A percentile compares a stretch with the other conserved stretches of the same genome.
Evolutionary conservation across 2,329 filamentous ascomycete genomes (phyloP).

Genomic region (Pseudomassariella vexata): DNA sequence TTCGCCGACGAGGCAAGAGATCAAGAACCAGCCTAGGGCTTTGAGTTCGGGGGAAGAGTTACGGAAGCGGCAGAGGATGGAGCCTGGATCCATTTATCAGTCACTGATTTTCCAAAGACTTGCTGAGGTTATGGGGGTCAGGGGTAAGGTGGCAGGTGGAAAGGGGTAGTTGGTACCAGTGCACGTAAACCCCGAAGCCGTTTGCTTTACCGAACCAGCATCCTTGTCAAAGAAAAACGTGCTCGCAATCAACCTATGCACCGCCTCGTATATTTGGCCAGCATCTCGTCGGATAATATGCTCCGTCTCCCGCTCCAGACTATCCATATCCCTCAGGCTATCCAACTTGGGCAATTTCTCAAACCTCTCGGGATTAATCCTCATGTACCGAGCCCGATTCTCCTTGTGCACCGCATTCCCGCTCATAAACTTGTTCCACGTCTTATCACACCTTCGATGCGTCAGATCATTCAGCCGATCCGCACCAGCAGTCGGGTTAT

Average conservation of each 20-base stretch:
- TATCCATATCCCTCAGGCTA: slow-evolving; percentile 19
- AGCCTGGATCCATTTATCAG: no score
- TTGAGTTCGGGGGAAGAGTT: slow-evolving; percentile 20
- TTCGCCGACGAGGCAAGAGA: slow-evolving; percentile 21
- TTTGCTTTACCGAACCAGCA: slow-evolving; percentile 18
- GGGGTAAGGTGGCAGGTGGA: no score
- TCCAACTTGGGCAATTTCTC: slow-evolving; percentile 22
- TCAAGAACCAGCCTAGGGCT: slow-evolving; percentile 23
- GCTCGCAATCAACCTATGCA: slow-evolving; percentile 24
- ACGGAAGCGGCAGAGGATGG: slow-evolving; percentile 23
- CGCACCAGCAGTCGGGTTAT: slow-evolving; percentile 20
- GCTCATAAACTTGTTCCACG: slow-evolving; percentile 19
- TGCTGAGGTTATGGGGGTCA: not conserved
- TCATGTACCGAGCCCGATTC: slow-evolving; percentile 17
- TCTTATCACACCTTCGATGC: slow-evolving; percentile 16
- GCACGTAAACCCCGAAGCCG: slow-evolving; percentile 19
- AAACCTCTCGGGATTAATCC: slow-evolving; percentile 23
- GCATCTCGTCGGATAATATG: slow-evolving; percentile 17
- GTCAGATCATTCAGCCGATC: slow-evolving; percentile 16
- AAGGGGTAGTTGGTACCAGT: slow-evolving; percentile 18
- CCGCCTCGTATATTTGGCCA: slow-evolving; percentile 20
- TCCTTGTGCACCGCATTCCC: slow-evolving; percentile 10
- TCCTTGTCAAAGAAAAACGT: slow-evolving; percentile 27
- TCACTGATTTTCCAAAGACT: no score
- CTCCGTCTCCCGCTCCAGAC: slow-evolving; percentile 18